Base-by-base conservation (phyloP, 192 early-diverging fungal genomes). In the Coemansia sp. region DNA sequence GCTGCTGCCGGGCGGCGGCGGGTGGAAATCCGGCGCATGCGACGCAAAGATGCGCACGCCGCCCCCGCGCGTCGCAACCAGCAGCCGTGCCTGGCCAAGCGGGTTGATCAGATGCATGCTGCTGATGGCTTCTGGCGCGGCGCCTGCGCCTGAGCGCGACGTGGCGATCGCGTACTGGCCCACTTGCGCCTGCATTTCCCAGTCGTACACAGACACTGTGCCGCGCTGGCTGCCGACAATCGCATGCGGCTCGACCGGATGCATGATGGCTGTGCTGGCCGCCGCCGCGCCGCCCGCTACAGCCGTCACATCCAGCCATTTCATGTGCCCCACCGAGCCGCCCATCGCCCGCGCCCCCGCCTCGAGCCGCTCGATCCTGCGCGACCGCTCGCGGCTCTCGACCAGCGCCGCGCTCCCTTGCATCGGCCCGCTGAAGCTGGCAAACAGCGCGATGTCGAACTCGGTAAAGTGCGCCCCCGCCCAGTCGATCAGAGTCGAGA, bases 101-200 rank as follows among this genome's bases (percentile, higher is more conserved):
- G 97, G 95, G 76, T 99, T 99, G 26, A 99, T 88, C 64, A 95
- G 89, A 48, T 91, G 89, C 71, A 99, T 66, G 56, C 86, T 86
- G 2, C 91, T 88, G 39, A 96, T 89, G 9, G 87, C 72, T 12
- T 39, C 45, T 3, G 30, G 3, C 5, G 63, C 67, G 15, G 23
- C 24, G 5, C 6, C 51, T 4, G 51, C 53, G 12, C 36, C 34
- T 10, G 34, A 60, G 10, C 34, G 63, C 26, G 55, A 24, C 5
- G 73, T 14, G 12, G 49, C 64, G 15, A 80, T 52, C 10, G 43
- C n/a, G 53, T 72, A 75, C 35, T 78, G 75, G 9, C 63, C 76
- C 1, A 82, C 78, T 60, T 76, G 78, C 58, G 71, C 68, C 4
- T 68, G 63, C 56, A 48, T 48, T 44, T 85, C 79, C 79, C 79